phyloP scores from a whole-genome alignment of 805 yeast genomes.

The Cyberlindnera xylosilytica region DNA sequence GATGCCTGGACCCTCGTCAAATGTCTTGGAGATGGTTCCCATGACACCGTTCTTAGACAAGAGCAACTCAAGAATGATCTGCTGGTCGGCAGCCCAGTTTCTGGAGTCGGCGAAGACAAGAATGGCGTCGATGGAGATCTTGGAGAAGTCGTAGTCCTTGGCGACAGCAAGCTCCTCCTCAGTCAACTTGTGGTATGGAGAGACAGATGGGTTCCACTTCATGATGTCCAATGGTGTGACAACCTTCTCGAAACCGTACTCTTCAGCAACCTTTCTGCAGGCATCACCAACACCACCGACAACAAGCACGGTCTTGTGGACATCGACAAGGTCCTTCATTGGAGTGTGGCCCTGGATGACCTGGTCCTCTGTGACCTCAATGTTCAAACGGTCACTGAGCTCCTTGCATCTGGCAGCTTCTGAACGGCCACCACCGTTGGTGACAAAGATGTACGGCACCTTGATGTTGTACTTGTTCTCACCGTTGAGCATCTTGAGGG shows the following conservation, averaged over 20 bases:
- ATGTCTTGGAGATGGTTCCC: slow-evolving; percentile 75
- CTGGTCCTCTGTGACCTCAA: slow-evolving; percentile 68
- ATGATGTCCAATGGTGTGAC: slow-evolving; percentile 79
- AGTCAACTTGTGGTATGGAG: slow-evolving; percentile 77
- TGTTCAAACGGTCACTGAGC: slow-evolving; percentile 55
- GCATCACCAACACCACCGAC: slow-evolving; percentile 88
- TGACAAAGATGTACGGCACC: slow-evolving; percentile 81
- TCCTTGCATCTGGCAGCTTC: slow-evolving; percentile 74
- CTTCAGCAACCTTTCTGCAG: slow-evolving; percentile 78
- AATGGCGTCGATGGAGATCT: slow-evolving; percentile 71
- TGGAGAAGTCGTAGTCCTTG: slow-evolving; percentile 58
- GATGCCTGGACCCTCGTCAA: slow-evolving; percentile 75
- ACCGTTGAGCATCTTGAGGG: slow-evolving; percentile 71
- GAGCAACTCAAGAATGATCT: slow-evolving; percentile 77
- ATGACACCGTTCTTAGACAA: slow-evolving; percentile 74
- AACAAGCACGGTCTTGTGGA: slow-evolving; percentile 71
- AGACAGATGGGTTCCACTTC: slow-evolving; percentile 83
- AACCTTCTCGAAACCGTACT: slow-evolving; percentile 81
- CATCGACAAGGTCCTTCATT: slow-evolving; percentile 73
- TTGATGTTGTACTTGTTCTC: slow-evolving; percentile 71
- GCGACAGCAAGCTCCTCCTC: slow-evolving; percentile 63
- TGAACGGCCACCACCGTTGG: slow-evolving; percentile 91
- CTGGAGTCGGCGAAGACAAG: slow-evolving; percentile 89
- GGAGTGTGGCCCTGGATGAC: slow-evolving; percentile 94
- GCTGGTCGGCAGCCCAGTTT: slow-evolving; percentile 93